Evolutionary conservation across 805 yeast genomes (phyloP), one percentile per base, ranked within the genome.

Genomic region (Metschnikowia baotianmanensis): DNA sequence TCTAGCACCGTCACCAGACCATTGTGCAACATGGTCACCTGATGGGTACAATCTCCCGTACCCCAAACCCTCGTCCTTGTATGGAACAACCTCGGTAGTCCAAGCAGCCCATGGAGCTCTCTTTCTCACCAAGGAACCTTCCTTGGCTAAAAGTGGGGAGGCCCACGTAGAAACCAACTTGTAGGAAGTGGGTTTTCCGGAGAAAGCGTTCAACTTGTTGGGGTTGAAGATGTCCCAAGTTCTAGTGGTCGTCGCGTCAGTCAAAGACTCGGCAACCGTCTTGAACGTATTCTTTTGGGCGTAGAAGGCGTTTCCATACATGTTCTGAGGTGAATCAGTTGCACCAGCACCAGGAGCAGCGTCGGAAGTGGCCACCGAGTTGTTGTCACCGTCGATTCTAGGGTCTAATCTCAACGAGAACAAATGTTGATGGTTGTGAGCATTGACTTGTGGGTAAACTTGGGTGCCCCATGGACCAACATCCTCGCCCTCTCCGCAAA

Each of bases 341-440:
- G 82, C 80, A 47, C 59, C 62, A 29, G 81, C 80, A 32, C 83
- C 74, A 3, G 82, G 64, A 34, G 65, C 61, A 38, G 85, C 89
- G 58, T 85, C 91, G 29, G 77, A 69, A 44, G 72, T 72, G 28
- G 83, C 83, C 40, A 81, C 83, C 38, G 90, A 81, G 70, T 85
- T 86, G 52, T 78, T 78, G 48, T 80, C 85, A 56, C 93, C 93
- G 52, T 85, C 93, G 47, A 85, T 67, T 72, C 88, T 77, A 51
- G 95, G 91, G 59, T 86, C 86, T 50, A 85, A 60, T 71, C 95
- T 77, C 51, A 85, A 71, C 15, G 87, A 76, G 63, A 85, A 85
- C 67, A 85, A 65, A 67, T 85, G 93, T 73, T 86, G 95, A 67
- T 85, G 95, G 64, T 85, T 84, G 68, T 85, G 91, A 30, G 95